Conservation (phyloP, 116 monocot species). For the Dioscorea cayenensis region DNA sequence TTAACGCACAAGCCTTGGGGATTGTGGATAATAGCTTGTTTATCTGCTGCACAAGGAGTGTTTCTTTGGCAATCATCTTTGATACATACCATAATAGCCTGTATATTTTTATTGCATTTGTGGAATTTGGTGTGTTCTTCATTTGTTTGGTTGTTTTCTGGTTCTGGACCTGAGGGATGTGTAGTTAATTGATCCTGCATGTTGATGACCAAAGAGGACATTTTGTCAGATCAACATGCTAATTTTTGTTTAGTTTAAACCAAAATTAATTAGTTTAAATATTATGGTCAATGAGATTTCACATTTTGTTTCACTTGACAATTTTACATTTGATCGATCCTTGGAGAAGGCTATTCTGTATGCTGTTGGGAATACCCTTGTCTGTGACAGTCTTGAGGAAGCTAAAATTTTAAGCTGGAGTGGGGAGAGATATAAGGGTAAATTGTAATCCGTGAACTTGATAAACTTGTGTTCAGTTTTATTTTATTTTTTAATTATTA, state of each 20-base stretch:
- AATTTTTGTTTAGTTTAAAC: background rate
- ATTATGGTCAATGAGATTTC: background rate
- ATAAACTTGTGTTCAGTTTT: background rate
- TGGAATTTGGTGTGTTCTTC: background rate
- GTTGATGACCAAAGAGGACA: background rate
- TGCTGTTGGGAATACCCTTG: slow-evolving; percentile 97
- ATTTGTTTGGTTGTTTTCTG: background rate
- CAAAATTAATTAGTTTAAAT: background rate
- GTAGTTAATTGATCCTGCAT: background rate
- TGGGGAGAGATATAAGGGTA: slow-evolving; percentile 92
- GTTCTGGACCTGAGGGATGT: background rate
- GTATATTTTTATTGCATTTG: background rate
- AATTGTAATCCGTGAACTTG: background rate
- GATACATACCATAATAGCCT: background rate
- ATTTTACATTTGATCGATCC: slow-evolving; percentile 71
- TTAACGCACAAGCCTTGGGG: too few relatives aligned
- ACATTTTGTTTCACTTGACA: slow-evolving; percentile 44
- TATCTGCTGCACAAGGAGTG: too few relatives aligned
- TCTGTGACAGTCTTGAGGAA: slow-evolving; percentile 94
- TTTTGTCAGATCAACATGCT: background rate
- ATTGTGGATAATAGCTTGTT: too few relatives aligned
- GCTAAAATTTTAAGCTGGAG: slow-evolving; percentile 95
- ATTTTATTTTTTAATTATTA: background rate
- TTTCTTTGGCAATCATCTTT: background rate
- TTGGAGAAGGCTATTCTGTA: slow-evolving; percentile 93